These are phyloP conservation scores for Wickerhamomyces alni DNA, from an alignment of 805 yeast genomes.

Conservation along the genomic window DNA sequence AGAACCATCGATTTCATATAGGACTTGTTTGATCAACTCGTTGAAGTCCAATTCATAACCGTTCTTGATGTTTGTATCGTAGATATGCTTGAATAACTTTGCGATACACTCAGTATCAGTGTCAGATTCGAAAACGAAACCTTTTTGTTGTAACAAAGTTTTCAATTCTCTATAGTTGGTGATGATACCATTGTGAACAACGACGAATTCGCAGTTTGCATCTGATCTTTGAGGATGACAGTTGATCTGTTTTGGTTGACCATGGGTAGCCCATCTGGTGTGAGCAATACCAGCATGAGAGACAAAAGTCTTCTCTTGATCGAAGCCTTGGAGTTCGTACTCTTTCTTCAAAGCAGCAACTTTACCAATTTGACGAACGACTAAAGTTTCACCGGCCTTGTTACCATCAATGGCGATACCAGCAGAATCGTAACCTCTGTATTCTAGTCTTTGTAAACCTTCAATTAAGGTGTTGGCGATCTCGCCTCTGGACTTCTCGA, in stretches of 20 bases:
- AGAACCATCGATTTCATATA: slow-evolving; percentile 93
- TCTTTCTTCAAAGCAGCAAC: slow-evolving; percentile 73
- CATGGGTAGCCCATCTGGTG: slow-evolving; percentile 99
- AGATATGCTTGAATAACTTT: slow-evolving; percentile 84
- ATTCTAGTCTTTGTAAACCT: slow-evolving; percentile 83
- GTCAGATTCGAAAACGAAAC: slow-evolving; percentile 79
- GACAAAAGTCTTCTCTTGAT: slow-evolving; percentile 59
- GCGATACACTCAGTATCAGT: slow-evolving; percentile 99
- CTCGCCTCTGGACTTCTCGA: slow-evolving; percentile 87
- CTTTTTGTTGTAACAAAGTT: slow-evolving; percentile 73
- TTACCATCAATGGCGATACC: slow-evolving; percentile 96
- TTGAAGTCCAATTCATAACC: slow-evolving; percentile 82
- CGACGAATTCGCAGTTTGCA: slow-evolving; percentile 71
- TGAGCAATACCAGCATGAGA: slow-evolving; percentile 97
- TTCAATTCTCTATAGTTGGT: slow-evolving; percentile 91
- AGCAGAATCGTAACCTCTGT: slow-evolving; percentile 97
- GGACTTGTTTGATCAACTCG: slow-evolving; percentile 86
- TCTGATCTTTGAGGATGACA: slow-evolving; percentile 98
- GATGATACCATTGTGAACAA: slow-evolving; percentile 97
- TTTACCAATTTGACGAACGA: slow-evolving; percentile 87
- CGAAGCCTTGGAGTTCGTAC: slow-evolving; percentile 44
- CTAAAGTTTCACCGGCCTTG: slow-evolving; percentile 57
- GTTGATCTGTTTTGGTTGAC: slow-evolving; percentile 77
- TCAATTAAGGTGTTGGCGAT: slow-evolving; percentile 84
- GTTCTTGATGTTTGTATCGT: slow-evolving; percentile 66